Conservation (phyloP, 345 rosid genomes). For the Carallia brachiata region DNA sequence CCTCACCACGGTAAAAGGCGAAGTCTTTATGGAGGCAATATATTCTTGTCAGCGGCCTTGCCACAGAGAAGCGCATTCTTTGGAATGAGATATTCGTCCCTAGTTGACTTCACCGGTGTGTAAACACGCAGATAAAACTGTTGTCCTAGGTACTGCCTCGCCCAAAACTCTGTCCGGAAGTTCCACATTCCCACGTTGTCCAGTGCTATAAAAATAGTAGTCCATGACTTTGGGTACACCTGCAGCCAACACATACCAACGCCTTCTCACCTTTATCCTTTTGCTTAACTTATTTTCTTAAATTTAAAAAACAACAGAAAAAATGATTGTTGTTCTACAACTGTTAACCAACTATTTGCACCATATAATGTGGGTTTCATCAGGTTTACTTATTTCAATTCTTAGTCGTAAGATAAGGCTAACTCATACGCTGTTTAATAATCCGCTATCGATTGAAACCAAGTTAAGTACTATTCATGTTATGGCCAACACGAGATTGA, state of each 20-base stretch:
- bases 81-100: slow-evolving; percentile 41
- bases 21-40: slow-evolving; percentile 18
- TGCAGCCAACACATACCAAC: slow-evolving; percentile 9
- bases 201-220: slow-evolving; percentile 34
- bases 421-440: too few relatives aligned
- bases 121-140: slow-evolving; percentile 42
- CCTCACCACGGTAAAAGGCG: too few relatives aligned
- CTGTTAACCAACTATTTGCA: too few relatives aligned
- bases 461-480: neutral
- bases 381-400: too few relatives aligned
- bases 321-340: neutral
- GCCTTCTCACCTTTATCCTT: neutral
- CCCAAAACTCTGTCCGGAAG: slow-evolving; percentile 41
- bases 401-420: too few relatives aligned
- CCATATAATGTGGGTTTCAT: too few relatives aligned
- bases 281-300: too few relatives aligned
- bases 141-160: slow-evolving; percentile 42
- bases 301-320: neutral
- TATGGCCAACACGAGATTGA: neutral
- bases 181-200: slow-evolving; percentile 55
- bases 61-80: slow-evolving; percentile 42
- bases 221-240: slow-evolving; percentile 47
- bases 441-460: too few relatives aligned
- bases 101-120: slow-evolving; percentile 16
- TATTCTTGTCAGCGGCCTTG: slow-evolving; percentile 24